These are phyloP conservation scores for Hypsizygus marmoreus DNA, from an alignment of 768 basidiomycete species.

Conservation along the genomic window DNA sequence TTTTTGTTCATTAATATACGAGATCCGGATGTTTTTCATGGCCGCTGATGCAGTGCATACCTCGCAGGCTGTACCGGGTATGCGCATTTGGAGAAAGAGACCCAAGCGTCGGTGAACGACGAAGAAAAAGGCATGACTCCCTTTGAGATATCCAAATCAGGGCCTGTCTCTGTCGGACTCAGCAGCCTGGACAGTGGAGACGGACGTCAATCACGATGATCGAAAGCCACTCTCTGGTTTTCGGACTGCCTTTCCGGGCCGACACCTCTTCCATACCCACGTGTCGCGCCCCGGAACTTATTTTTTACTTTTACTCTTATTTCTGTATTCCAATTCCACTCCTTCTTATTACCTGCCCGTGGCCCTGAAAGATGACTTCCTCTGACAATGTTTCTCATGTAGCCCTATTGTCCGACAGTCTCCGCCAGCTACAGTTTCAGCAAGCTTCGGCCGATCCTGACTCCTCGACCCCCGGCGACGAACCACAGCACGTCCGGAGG, in stretches of 20 bases:
- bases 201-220: conserved; percentile 18
- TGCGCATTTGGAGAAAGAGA: conserved; percentile 48
- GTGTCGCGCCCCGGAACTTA: conserved; percentile 16
- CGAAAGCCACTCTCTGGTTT: conserved; percentile 9
- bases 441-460: conserved; percentile 10
- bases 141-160: conserved; percentile 40
- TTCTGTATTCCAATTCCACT: not conserved
- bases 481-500: conserved; percentile 2
- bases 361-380: conserved; percentile 10
- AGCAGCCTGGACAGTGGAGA: conserved; percentile 21
- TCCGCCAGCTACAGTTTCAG: conserved; percentile 48
- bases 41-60: conserved; percentile 48
- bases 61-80: conserved; percentile 40
- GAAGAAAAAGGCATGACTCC: conserved; percentile 21
- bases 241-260: conserved; percentile 12
- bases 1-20: conserved; percentile 43
- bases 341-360: not conserved
- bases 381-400: conserved; percentile 27
- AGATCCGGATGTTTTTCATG: conserved; percentile 48
- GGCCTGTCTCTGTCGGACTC: conserved; percentile 19
- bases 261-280: conserved; percentile 6
- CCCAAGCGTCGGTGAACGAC: conserved; percentile 34
- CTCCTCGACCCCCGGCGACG: not conserved
- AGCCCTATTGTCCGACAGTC: conserved; percentile 44
- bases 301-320: conserved; percentile 1